Evolutionary conservation across 1,284 basidiomycete genomes (phyloP), one percentile per base, ranked within the genome.

Genomic region (Chiua sp.): DNA sequence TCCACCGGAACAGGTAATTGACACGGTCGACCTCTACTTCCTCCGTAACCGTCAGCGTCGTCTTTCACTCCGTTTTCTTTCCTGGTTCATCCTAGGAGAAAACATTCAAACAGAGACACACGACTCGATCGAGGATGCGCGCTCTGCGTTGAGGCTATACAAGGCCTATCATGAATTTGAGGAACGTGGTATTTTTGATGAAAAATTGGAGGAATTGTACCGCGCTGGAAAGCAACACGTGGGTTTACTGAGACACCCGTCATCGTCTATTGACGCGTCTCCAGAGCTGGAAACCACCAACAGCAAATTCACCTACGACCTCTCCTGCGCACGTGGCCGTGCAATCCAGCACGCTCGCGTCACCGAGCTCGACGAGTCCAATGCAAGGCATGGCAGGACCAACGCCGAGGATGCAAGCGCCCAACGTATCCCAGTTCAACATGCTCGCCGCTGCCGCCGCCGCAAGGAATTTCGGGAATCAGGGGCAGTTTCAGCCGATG

Each of bases 41-140:
- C 79, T 96, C 28, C 85, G 87, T 56, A 80, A 85, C 35, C 88
- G 94, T 33, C 91, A 94, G 64, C 87, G 97, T 26, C 90, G 96
- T 62, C 82, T 98, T 22, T 97, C 95, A 0, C 80, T 99, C n/a
- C 87, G 94, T 7, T 99, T 98, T 79, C 82, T 99, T 20, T 88
- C 94, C 0, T 99, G 95, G 94, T 95, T 93, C 73, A 82, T 99
- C 37, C 81, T 99, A 20, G 86, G 92, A 63, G 87, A 94, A 70
- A 90, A 93, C 68, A 99, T 99, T 60, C 98, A 99, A 75, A 91
- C 86, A 7, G 93, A 94, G 20, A 92, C 91, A 11, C 97, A 99
- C 74, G 97, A 99, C 77, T 98, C 95, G 20, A 98, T 99, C 68
- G 93, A 96, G 75, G 98, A 99, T 72, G 96, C 97, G 0, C 84